These are phyloP conservation scores for Cytospora paraplurivora DNA, from an alignment of 2,329 filamentous ascomycete genomes.

Conservation along the genomic window DNA sequence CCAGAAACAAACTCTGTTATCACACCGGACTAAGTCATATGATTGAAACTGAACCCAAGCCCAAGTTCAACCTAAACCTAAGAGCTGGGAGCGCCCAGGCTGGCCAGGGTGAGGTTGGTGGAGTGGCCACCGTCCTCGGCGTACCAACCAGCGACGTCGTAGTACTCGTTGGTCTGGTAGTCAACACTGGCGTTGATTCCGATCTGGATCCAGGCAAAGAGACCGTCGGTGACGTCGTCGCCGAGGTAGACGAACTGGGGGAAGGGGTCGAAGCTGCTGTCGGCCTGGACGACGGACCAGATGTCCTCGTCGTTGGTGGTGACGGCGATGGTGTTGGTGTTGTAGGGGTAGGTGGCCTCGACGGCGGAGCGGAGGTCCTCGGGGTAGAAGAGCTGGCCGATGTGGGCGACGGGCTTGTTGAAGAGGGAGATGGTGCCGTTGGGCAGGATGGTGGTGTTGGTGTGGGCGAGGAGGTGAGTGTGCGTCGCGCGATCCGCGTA, in stretches of 20 bases:
- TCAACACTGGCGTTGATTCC: slow-evolving; percentile 46
- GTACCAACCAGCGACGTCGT: slow-evolving; percentile 25
- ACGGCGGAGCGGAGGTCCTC: slow-evolving; percentile 37
- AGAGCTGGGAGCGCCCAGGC: too few species aligned
- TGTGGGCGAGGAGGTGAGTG: slow-evolving; percentile 34
- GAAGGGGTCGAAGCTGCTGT: slow-evolving; percentile 46
- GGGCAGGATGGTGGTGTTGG: slow-evolving; percentile 34
- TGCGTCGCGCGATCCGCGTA: slow-evolving; percentile 27
- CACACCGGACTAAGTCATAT: too few species aligned
- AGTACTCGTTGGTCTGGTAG: slow-evolving; percentile 27
- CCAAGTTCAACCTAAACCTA: too few species aligned
- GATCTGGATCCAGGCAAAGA: slow-evolving; percentile 52
- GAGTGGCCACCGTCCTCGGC: slow-evolving; percentile 26
- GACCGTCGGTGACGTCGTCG: slow-evolving; percentile 47
- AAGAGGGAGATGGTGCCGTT: slow-evolving; percentile 36
- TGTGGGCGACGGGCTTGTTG: slow-evolving; percentile 36
- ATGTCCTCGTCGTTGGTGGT: slow-evolving; percentile 39
- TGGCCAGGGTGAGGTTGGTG: too few species aligned
- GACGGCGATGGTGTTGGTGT: slow-evolving; percentile 34
- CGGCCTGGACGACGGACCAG: slow-evolving; percentile 37
- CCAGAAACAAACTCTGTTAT: too few species aligned
- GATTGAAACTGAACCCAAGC: too few species aligned
- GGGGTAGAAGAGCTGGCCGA: slow-evolving; percentile 39
- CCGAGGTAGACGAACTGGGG: slow-evolving; percentile 56
- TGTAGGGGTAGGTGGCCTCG: slow-evolving; percentile 37